These are phyloP conservation scores for Lactarius deliciosus DNA, from an alignment of 768 basidiomycete species.

Conservation along the genomic window DNA sequence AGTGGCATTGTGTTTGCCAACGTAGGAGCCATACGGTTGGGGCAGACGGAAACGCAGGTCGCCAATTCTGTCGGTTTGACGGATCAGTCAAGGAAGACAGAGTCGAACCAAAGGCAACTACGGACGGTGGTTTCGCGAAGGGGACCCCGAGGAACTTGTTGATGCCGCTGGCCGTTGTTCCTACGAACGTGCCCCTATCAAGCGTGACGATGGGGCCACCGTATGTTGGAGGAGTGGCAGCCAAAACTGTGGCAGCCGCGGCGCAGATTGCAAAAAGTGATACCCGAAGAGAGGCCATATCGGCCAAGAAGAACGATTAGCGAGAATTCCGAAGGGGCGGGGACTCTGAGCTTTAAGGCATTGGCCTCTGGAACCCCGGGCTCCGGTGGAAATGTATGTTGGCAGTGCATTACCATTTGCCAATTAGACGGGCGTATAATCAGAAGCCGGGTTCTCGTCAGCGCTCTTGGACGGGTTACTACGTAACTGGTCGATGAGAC, in stretches of 20 bases:
- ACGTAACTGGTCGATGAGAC: too few species aligned
- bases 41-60: slow-evolving; percentile 42
- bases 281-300: not conserved
- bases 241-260: not conserved
- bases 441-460: too few species aligned
- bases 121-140: slow-evolving; percentile 42
- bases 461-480: too few species aligned
- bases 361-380: too few species aligned
- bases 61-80: slow-evolving; percentile 32
- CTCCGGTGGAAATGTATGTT: too few species aligned
- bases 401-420: too few species aligned
- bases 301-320: not conserved
- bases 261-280: slow-evolving; percentile 3
- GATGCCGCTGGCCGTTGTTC: slow-evolving; percentile 31
- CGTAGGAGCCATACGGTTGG: slow-evolving; percentile 18
- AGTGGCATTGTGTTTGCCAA: slow-evolving; percentile 24
- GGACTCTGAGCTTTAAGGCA: slow-evolving; percentile 1
- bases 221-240: not conserved
- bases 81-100: not conserved
- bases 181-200: slow-evolving; percentile 35
- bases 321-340: not conserved
- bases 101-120: not conserved
- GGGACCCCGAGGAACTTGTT: slow-evolving; percentile 43
- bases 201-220: slow-evolving; percentile 31
- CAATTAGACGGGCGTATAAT: too few species aligned